A percentile compares a stretch with the other conserved stretches of the same genome.
phyloP scores from a whole-genome alignment of 768 basidiomycete species.

The Russula emetica region DNA sequence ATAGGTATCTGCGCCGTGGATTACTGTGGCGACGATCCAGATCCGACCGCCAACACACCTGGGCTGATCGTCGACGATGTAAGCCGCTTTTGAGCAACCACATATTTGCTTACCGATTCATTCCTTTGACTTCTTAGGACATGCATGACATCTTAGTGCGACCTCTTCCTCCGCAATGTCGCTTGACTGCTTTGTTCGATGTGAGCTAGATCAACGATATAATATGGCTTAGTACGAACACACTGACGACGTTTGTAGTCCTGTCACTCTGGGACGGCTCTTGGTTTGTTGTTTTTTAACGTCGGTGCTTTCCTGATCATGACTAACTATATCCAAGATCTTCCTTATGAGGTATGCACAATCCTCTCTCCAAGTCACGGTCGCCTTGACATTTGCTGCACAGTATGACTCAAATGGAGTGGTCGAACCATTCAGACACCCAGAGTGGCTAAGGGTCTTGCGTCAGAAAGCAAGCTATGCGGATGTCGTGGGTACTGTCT shows the following conservation, averaged over 20 bases:
- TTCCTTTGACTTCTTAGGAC: not conserved
- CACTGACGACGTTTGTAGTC: constrained; percentile 1
- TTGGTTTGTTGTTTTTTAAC: not conserved
- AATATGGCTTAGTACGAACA: not conserved
- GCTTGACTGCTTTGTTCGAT: constrained; percentile 9
- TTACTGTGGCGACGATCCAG: not conserved
- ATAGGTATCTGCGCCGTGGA: constrained; percentile 5
- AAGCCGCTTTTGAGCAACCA: no score
- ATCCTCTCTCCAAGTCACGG: not conserved
- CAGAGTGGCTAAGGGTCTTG: not conserved
- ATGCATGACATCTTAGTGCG: constrained; percentile 1
- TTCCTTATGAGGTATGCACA: constrained; percentile 1
- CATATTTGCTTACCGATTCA: not conserved
- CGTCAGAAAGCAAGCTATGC: not conserved
- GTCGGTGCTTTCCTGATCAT: not conserved
- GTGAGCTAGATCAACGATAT: not conserved
- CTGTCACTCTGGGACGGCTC: not conserved
- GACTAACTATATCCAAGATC: constrained; percentile 2
- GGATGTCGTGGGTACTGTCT: not conserved
- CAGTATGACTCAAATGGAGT: not conserved
- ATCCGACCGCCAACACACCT: not conserved
- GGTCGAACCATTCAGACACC: not conserved
- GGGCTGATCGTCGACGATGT: constrained; percentile 14
- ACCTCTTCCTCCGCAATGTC: not conserved
- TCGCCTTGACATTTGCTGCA: not conserved